Evolutionary conservation across 2,329 filamentous ascomycete species (phyloP).

Genomic region (Colletotrichum navitas): DNA sequence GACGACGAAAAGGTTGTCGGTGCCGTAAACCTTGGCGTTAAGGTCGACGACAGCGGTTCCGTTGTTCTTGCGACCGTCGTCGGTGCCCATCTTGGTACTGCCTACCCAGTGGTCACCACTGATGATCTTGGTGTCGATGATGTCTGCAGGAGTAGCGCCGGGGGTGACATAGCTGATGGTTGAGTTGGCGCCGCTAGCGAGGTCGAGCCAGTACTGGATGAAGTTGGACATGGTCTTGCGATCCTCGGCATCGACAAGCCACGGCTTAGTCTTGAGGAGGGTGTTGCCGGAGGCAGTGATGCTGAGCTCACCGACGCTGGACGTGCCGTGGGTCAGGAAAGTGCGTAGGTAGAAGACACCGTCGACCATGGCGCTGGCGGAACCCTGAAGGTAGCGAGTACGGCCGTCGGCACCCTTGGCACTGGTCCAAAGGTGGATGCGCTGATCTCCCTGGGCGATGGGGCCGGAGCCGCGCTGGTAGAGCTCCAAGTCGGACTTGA

Average conservation of each 20-base stretch:
- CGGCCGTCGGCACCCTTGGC: slow-evolving; percentile 44
- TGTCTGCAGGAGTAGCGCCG: slow-evolving; percentile 32
- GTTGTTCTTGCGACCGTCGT: slow-evolving; percentile 52
- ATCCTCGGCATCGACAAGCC: slow-evolving; percentile 45
- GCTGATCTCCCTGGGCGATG: slow-evolving; percentile 45
- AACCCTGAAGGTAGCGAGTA: slow-evolving; percentile 46
- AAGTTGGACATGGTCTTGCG: slow-evolving; percentile 41
- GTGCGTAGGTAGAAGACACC: slow-evolving; percentile 42
- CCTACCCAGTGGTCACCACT: slow-evolving; percentile 42
- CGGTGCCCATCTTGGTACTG: slow-evolving; percentile 57
- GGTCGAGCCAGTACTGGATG: slow-evolving; percentile 37
- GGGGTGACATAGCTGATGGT: slow-evolving; percentile 33
- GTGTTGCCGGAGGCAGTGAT: slow-evolving; percentile 45
- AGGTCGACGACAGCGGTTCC: slow-evolving; percentile 68
- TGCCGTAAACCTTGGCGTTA: slow-evolving; percentile 70
- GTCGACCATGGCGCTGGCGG: slow-evolving; percentile 42
- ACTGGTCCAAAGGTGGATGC: slow-evolving; percentile 45
- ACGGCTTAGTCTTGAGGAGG: slow-evolving; percentile 44
- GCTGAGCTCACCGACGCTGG: slow-evolving; percentile 45
- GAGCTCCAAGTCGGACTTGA: slow-evolving; percentile 38
- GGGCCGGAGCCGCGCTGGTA: slow-evolving; percentile 45
- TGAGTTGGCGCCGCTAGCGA: slow-evolving; percentile 37
- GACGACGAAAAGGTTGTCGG: slow-evolving; percentile 71
- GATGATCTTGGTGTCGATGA: slow-evolving; percentile 37
- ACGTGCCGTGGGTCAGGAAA: slow-evolving; percentile 47